These are phyloP conservation scores for Nissolia schottii DNA, from an alignment of 306 rosid genomes.

Conservation along the genomic window DNA sequence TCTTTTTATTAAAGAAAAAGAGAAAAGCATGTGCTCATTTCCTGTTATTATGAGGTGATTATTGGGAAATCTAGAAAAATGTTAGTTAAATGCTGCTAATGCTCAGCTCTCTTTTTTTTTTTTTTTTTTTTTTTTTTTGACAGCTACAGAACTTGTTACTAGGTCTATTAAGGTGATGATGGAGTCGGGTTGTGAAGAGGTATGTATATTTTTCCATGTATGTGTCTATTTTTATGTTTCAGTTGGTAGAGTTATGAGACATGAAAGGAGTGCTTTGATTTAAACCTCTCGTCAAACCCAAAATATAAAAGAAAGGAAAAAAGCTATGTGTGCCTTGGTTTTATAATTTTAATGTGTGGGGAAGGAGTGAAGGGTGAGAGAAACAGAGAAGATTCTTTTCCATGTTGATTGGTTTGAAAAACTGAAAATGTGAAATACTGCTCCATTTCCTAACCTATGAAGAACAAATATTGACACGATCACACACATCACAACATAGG, in stretches of 20 bases:
- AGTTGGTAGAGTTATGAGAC: too few species aligned
- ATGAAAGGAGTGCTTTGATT: too few species aligned
- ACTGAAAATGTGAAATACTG: too few species aligned
- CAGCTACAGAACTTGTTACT: conserved; percentile 89
- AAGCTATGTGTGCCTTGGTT: background rate
- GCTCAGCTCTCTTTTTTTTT: background rate
- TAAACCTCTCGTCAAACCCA: too few species aligned
- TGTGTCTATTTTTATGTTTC: background rate
- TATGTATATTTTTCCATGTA: conserved; percentile 36
- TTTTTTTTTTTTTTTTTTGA: conserved; percentile 13
- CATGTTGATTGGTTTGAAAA: too few species aligned
- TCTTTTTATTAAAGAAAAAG: background rate
- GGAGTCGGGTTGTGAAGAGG: conserved; percentile 99
- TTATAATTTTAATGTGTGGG: background rate
- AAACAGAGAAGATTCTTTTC: background rate
- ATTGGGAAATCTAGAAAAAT: background rate
- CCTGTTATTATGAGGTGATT: background rate
- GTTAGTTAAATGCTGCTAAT: background rate
- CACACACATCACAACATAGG: too few species aligned
- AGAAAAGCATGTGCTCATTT: background rate
- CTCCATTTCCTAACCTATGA: too few species aligned
- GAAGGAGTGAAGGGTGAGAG: conserved; percentile 3
- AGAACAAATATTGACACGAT: too few species aligned
- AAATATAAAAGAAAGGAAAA: too few species aligned
- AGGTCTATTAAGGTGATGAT: conserved; percentile 88